These are phyloP conservation scores for Kuraishia floccosa DNA, from an alignment of 805 yeast species.

Conservation along the genomic window DNA sequence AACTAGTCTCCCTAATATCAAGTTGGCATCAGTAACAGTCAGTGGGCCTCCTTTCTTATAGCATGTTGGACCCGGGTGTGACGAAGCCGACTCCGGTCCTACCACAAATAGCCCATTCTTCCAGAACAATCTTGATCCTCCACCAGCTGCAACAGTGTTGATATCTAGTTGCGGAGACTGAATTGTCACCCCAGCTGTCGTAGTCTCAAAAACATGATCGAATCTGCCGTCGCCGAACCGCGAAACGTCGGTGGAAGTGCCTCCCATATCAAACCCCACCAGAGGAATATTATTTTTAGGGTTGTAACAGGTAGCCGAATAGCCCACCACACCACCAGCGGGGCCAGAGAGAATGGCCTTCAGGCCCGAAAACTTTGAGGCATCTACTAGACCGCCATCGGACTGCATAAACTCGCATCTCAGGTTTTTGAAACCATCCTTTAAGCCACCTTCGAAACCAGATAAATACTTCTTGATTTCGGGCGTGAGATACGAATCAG, in stretches of 20 bases:
- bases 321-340: conserved; percentile 97
- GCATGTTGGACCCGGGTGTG: conserved; percentile 87
- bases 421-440: conserved; percentile 35
- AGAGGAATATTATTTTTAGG: conserved; percentile 43
- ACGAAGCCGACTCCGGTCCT: conserved; percentile 81
- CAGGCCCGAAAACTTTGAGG: conserved; percentile 74
- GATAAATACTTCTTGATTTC: conserved; percentile 54
- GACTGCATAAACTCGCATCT: conserved; percentile 74
- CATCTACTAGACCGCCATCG: conserved; percentile 89
- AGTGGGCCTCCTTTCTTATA: conserved; percentile 78
- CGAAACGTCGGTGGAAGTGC: conserved; percentile 81
- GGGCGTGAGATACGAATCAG: conserved; percentile 79
- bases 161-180: conserved; percentile 81
- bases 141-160: conserved; percentile 80
- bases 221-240: conserved; percentile 61
- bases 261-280: conserved; percentile 86
- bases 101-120: conserved; percentile 66
- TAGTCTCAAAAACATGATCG: conserved; percentile 75
- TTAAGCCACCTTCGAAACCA: conserved; percentile 52
- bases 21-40: conserved; percentile 79
- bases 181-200: conserved; percentile 74
- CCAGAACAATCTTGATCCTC: conserved; percentile 61
- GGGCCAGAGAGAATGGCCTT: conserved; percentile 91
- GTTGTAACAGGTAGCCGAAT: conserved; percentile 69
- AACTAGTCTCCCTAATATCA: conserved; percentile 57